Evolutionary conservation across 2,329 filamentous ascomycete genomes (phyloP), one percentile per base, ranked within the genome.

Genomic region (Chaetomiaceae sp.): DNA sequence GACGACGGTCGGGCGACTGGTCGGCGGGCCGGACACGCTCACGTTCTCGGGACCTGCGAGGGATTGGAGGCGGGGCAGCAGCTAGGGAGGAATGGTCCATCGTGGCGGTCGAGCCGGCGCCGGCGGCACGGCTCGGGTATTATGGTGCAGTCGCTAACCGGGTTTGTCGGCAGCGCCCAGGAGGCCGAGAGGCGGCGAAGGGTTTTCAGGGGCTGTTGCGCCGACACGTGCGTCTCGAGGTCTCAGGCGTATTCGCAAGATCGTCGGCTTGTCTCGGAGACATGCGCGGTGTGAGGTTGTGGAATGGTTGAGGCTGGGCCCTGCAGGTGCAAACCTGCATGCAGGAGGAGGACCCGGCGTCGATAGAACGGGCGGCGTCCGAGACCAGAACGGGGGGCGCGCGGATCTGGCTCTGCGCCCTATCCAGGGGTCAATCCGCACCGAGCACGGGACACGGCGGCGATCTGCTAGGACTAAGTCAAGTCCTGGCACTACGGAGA

Each of bases 1-100:
- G 56, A 29, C 55, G 60, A 23, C 20, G 50, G 29, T 58, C 56
- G 48, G 53, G 51, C 2, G 59, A 58, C 25, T 34, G 48, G n/a
- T 57, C 54, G n/a, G 42, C 53, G 46, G 44, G 21, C 20, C 57
- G 59, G 40, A 27, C 45, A 27, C 56, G 62, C 18, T 63, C 61
- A 45, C 59, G 51, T 34, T 63, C 62, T 46, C 62, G 61, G 47
- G 56, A 56, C 50, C 55, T 61, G 27, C 62, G 62, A 41, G 61
- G 60, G 38, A 65, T 59, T 38, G 61, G 57, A 37, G 62, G 60
- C 27, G 57, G 47, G 44, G 48, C 41, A 38, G 58, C 48, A 34
- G 54, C 47, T 27, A 58, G 41, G 27, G 53, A 57, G 20, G 60
- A 54, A 23, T 55, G 52, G 6, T 65, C 61, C 62, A 63, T 63